Base-by-base conservation (phyloP, 75 land plant species). In the Azolla pinnata region DNA sequence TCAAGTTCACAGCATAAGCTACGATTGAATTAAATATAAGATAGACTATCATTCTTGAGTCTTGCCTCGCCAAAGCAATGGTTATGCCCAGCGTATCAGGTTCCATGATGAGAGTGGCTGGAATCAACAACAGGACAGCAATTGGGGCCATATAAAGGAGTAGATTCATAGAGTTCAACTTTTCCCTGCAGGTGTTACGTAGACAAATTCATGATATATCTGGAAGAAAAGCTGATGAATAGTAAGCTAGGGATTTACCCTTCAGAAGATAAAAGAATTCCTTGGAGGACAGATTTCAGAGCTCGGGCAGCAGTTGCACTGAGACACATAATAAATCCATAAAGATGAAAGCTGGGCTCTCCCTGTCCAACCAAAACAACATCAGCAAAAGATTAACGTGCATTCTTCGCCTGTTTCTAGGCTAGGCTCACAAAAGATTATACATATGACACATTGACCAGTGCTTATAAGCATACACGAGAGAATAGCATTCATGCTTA, bases 221-320 rank as follows among this genome's bases (percentile, higher is more conserved):
- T n/a, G n/a, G n/a, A n/a, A n/a, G n/a, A n/a, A n/a, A n/a, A n/a
- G n/a, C n/a, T n/a, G n/a, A n/a, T n/a, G n/a, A n/a, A n/a, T n/a
- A n/a, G n/a, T n/a, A n/a, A n/a, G n/a, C n/a, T n/a, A n/a, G n/a
- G n/a, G n/a, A 38, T 38, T 38, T 68, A 81, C 83, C 87, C 87
- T 57, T 83, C 87, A 33, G 76, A 78, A 31, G 87, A 82, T 9
- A 83, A 61, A 25, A 84, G 54, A 60, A 84, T 83, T 23, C 87
- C 86, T 57, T 84, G 87, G 7, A 84, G 31, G 28, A 84, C 87
- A 0, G 87, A 81, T 54, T 83, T 83, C 26, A 84, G 71, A 16
- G 87, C 87, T 38, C 87, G 60, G 25, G 87, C 87, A 44, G 86
- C 87, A 54, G 87, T 84, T 16, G 87, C 87, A 35, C 57, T 73